Conservation (phyloP, 2,329 filamentous ascomycete species). For the Pseudocercospora macadamiae region DNA sequence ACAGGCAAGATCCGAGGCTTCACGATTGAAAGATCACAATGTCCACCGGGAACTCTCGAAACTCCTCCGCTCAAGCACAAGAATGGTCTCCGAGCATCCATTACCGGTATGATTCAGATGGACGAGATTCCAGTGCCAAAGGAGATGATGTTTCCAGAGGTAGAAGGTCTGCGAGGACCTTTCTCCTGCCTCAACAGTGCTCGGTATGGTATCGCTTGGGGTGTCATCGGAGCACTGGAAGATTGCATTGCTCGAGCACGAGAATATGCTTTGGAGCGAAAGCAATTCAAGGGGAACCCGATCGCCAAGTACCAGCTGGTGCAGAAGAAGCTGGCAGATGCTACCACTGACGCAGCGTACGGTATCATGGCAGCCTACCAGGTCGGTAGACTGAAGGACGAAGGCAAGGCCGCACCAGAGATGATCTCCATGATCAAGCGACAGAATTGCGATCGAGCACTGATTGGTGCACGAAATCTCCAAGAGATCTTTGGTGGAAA, state of each 20-base stretch:
- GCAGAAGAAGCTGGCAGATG: slow-evolving; percentile 97
- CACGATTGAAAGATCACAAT: slow-evolving; percentile 80
- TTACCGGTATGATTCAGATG: slow-evolving; percentile 97
- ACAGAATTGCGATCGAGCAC: slow-evolving; percentile 91
- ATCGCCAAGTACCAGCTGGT: slow-evolving; percentile 95
- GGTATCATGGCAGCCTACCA: slow-evolving; percentile 89
- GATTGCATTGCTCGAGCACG: slow-evolving; percentile 82
- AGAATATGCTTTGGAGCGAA: slow-evolving; percentile 86
- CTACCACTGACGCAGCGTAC: slow-evolving; percentile 85
- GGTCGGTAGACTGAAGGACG: slow-evolving; percentile 89
- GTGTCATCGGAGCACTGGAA: slow-evolving; percentile 90
- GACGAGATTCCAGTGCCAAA: slow-evolving; percentile 86
- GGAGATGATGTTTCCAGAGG: slow-evolving; percentile 89
- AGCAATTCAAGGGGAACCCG: slow-evolving; percentile 95
- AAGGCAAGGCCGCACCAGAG: slow-evolving; percentile 83
- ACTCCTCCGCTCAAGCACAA: slow-evolving; percentile 94
- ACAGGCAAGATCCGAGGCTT: slow-evolving; percentile 96
- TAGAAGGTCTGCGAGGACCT: slow-evolving; percentile 84
- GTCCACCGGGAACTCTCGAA: slow-evolving; percentile 84
- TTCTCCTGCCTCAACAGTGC: slow-evolving; percentile 95
- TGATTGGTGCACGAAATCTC: slow-evolving; percentile 76
- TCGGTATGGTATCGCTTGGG: slow-evolving; percentile 89
- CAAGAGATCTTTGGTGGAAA: slow-evolving; percentile 98
- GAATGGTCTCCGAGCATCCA: slow-evolving; percentile 86
- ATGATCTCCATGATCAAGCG: slow-evolving; percentile 98